phyloP scores from a whole-genome alignment of 2,329 filamentous ascomycete species.

The Trichoderma cornu-damae region DNA sequence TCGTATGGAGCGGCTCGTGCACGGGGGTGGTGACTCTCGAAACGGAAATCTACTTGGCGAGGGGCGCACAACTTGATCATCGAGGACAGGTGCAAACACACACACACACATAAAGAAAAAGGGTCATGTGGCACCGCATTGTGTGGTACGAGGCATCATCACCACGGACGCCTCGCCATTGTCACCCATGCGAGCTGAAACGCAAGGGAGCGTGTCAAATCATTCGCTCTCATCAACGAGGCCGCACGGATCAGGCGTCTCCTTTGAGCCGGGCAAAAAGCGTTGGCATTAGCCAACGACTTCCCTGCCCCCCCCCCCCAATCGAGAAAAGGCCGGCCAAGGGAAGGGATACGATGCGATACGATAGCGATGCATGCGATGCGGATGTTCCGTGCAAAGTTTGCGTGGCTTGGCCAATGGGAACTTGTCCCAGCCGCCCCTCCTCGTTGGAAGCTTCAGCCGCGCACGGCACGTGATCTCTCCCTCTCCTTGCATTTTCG shows the following conservation, averaged over 20 bases:
- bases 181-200: conserved; percentile 6
- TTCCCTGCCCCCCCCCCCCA: too few relatives aligned
- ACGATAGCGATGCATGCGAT: too few relatives aligned
- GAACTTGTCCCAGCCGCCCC: conserved; percentile 3
- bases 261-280: background rate
- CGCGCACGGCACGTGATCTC: conserved; percentile 25
- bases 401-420: too few relatives aligned
- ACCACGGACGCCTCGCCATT: background rate
- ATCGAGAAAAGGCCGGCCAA: too few relatives aligned
- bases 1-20: too few relatives aligned
- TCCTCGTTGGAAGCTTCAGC: background rate
- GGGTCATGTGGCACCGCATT: conserved; percentile 1
- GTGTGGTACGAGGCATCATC: background rate
- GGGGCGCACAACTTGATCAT: too few relatives aligned
- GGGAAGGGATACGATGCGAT: too few relatives aligned
- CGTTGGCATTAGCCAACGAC: too few relatives aligned
- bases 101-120: background rate
- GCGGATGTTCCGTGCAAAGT: too few relatives aligned
- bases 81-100: background rate
- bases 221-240: background rate
- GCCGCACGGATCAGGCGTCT: background rate
- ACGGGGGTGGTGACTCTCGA: too few relatives aligned
- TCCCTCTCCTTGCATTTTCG: conserved; percentile 5
- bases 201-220: conserved; percentile 9
- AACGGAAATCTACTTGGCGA: too few relatives aligned